A percentile compares a stretch with the other conserved stretches of the same genome.
Evolutionary conservation across 2,329 filamentous ascomycete species (phyloP).

Genomic region (Verticillium alfalfae): DNA sequence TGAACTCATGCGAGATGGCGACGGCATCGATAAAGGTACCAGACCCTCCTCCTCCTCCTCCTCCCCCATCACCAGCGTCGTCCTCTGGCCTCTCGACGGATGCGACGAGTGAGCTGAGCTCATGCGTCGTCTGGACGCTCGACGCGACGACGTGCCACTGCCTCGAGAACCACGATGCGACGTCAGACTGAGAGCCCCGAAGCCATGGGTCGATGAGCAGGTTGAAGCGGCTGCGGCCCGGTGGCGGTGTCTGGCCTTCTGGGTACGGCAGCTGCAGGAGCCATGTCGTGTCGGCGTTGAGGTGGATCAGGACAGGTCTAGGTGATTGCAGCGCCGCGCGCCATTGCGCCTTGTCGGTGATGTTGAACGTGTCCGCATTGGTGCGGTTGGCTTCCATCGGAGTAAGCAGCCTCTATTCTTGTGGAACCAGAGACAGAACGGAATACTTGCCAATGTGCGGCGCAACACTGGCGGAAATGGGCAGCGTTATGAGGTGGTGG

Average conservation of each 20-base stretch:
- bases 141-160: conserved; percentile 56
- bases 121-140: conserved; percentile 46
- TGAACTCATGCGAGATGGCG: conserved; percentile 60
- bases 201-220: conserved; percentile 64
- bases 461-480: no score
- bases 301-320: conserved; percentile 49
- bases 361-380: not conserved
- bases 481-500: no score
- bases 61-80: not conserved
- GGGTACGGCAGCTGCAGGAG: conserved; percentile 59
- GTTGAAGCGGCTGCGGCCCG: conserved; percentile 52
- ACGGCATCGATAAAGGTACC: conserved; percentile 49
- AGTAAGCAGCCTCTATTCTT: not conserved
- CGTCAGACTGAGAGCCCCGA: conserved; percentile 55
- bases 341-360: conserved; percentile 4
- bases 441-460: no score
- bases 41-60: not conserved
- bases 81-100: conserved; percentile 15
- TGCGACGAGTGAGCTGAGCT: conserved; percentile 45
- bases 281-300: conserved; percentile 65
- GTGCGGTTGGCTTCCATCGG: not conserved
- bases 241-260: conserved; percentile 28
- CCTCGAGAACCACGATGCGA: conserved; percentile 59
- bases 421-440: no score
- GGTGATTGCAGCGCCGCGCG: conserved; percentile 1